These are phyloP conservation scores for Aphanomyces invadans DNA, from an alignment of 352 stramenopile genomes.

Conservation along the genomic window DNA sequence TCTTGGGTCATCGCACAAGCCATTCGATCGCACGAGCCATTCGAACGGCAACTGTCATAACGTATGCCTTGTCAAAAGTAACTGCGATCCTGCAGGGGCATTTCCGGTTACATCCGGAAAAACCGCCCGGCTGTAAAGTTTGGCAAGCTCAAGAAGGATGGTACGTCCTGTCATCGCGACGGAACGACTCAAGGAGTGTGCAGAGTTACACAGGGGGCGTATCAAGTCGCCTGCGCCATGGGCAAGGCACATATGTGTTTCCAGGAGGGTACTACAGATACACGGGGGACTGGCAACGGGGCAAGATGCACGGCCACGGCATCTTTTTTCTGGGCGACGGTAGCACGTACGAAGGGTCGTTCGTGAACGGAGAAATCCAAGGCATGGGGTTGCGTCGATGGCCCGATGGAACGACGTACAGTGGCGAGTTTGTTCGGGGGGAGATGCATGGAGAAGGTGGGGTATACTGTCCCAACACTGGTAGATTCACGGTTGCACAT, in stretches of 20 bases:
- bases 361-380: conserved; percentile 53
- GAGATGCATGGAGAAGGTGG: conserved; percentile 51
- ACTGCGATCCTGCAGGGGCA: neutral
- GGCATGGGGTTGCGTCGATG: conserved; percentile 44
- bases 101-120: neutral
- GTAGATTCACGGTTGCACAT: neutral
- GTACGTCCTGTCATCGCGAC: too few relatives aligned
- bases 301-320: conserved; percentile 58
- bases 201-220: conserved; percentile 51
- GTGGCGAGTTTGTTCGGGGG: conserved; percentile 40
- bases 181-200: neutral
- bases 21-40: too few relatives aligned
- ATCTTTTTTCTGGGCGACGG: conserved; percentile 71
- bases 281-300: conserved; percentile 53
- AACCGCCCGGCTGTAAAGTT: neutral
- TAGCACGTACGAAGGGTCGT: conserved; percentile 43
- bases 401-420: conserved; percentile 51
- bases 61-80: too few relatives aligned
- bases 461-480: too few relatives aligned
- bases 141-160: neutral
- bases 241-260: conserved; percentile 58
- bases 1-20: too few relatives aligned
- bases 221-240: conserved; percentile 40
- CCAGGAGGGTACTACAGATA: conserved; percentile 52
- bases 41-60: too few relatives aligned